These are phyloP conservation scores for Colletotrichum eleusines DNA, from an alignment of 2,329 filamentous ascomycete genomes.

Conservation along the genomic window DNA sequence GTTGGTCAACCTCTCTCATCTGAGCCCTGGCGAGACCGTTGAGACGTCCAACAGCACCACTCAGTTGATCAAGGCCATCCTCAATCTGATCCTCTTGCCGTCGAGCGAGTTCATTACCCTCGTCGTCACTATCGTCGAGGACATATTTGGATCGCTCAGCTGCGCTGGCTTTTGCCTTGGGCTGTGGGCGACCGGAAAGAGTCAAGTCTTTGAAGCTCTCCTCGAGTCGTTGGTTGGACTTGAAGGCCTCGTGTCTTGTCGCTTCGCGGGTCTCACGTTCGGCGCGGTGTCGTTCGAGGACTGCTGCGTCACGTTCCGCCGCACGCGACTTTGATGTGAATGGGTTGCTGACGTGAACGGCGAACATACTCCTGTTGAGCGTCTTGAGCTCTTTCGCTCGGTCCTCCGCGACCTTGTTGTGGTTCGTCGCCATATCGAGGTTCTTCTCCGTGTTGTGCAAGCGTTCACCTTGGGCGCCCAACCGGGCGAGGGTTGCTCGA, in stretches of 20 bases:
- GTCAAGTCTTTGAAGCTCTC: slow-evolving; percentile 56
- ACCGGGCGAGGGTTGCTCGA: slow-evolving; percentile 76
- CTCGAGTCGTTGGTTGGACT: slow-evolving; percentile 67
- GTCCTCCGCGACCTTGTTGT: slow-evolving; percentile 82
- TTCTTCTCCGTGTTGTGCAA: slow-evolving; percentile 87
- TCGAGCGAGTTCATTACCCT: slow-evolving; percentile 54
- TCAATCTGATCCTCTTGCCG: slow-evolving; percentile 69
- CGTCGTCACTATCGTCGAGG: slow-evolving; percentile 80
- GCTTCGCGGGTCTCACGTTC: slow-evolving; percentile 76
- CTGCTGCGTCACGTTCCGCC: slow-evolving; percentile 73
- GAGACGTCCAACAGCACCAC: slow-evolving; percentile 76
- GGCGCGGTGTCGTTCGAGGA: slow-evolving; percentile 75
- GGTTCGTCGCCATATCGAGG: slow-evolving; percentile 81
- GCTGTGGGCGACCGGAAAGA: slow-evolving; percentile 45
- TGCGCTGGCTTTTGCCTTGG: slow-evolving; percentile 24
- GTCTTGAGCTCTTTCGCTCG: slow-evolving; percentile 86
- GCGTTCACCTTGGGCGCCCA: slow-evolving; percentile 83
- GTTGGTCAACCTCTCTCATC: slow-evolving; percentile 78
- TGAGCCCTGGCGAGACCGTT: slow-evolving; percentile 81
- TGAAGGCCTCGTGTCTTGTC: slow-evolving; percentile 65
- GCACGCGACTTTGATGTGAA: slow-evolving; percentile 79
- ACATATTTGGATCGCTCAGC: slow-evolving; percentile 71
- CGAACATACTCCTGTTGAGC: slow-evolving; percentile 92
- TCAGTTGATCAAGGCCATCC: slow-evolving; percentile 71
- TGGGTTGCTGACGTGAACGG: slow-evolving; percentile 81